Evolutionary conservation across 2,329 filamentous ascomycete species (phyloP).

Genomic region (Botrytis medusae): DNA sequence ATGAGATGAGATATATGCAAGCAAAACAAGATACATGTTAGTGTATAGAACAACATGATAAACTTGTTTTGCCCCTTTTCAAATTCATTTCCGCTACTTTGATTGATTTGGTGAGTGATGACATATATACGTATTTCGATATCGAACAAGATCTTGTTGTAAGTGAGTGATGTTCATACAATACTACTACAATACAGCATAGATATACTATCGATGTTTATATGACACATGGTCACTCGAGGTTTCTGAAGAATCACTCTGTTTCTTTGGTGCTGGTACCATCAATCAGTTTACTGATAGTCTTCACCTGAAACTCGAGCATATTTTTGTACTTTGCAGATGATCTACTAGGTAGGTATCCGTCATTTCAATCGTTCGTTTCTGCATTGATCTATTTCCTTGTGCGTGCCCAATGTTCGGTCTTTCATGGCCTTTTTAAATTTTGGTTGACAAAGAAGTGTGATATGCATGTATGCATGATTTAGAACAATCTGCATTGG

Average conservation of each 20-base stretch:
- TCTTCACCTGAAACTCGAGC: not conserved
- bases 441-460: not conserved
- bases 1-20: slow-evolving; percentile 17
- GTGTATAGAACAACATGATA: slow-evolving; percentile 19
- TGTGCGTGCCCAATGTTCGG: not conserved
- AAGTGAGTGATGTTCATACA: not conserved
- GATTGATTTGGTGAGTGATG: not conserved
- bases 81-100: not conserved
- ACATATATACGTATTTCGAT: not conserved
- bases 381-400: not conserved
- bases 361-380: not conserved
- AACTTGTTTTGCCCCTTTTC: slow-evolving; percentile 5
- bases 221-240: not conserved
- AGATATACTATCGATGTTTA: not conserved
- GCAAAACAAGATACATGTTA: slow-evolving; percentile 13
- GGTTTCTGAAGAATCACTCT: not conserved
- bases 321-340: not conserved
- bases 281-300: not conserved
- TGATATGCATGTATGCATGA: not conserved
- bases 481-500: not conserved
- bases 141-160: not conserved
- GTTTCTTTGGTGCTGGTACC: not conserved
- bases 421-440: not conserved
- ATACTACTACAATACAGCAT: not conserved
- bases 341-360: not conserved